A percentile compares a stretch with the other conserved stretches of the same genome.
Conservation (phyloP, 179 eudicot genomes). For the Corrigiola litoralis region DNA sequence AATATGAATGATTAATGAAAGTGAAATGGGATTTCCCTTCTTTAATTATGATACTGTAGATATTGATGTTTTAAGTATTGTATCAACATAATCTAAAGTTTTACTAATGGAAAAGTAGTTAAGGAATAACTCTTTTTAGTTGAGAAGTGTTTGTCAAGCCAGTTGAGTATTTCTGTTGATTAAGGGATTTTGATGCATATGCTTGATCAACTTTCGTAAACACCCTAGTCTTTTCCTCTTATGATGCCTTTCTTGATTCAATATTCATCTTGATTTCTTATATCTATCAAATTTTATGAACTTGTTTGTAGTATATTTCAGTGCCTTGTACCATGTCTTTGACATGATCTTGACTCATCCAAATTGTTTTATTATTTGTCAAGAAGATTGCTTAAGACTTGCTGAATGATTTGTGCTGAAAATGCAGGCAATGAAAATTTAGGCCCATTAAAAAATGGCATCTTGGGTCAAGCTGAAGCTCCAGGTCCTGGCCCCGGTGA, state of each 20-base stretch:
- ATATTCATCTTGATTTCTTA: background rate
- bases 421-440: constrained; percentile 31
- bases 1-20: background rate
- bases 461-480: constrained; percentile 43
- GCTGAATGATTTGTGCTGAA: constrained; percentile 12
- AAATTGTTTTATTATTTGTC: background rate
- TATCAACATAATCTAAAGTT: background rate
- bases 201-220: constrained; percentile 3
- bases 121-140: background rate
- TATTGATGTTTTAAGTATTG: background rate
- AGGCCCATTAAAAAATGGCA: constrained; percentile 30
- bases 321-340: background rate
- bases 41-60: background rate
- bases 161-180: constrained; percentile 11
- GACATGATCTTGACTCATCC: background rate
- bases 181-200: constrained; percentile 8
- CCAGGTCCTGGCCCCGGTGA: constrained; percentile 53
- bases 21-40: background rate
- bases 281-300: background rate
- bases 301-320: background rate
- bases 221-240: background rate
- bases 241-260: background rate
- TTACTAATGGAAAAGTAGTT: background rate
- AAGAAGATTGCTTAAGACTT: background rate
- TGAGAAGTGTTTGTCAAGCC: constrained; percentile 7